phyloP scores from a whole-genome alignment of 768 basidiomycete species.

The Termitomyces sp. region DNA sequence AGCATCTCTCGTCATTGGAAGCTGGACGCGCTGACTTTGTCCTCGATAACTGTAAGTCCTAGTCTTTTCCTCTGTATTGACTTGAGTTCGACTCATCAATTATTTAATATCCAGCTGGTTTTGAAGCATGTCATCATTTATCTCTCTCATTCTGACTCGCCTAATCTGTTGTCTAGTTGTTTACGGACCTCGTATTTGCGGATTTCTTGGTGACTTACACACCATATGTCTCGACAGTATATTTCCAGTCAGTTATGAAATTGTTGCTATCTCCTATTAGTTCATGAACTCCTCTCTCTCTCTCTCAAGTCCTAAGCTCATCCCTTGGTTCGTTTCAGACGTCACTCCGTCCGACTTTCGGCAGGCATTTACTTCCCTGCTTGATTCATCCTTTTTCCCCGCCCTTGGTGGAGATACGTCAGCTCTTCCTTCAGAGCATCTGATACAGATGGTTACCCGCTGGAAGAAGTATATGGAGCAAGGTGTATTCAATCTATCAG shows the following conservation, averaged over 20 bases:
- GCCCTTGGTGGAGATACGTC: constrained; percentile 17
- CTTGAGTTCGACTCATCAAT: background rate
- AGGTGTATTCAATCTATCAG: constrained; percentile 70
- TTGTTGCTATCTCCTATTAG: background rate
- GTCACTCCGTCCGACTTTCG: constrained; percentile 85
- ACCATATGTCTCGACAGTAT: constrained; percentile 71
- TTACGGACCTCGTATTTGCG: constrained; percentile 89
- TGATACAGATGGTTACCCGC: constrained; percentile 57
- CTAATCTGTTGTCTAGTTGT: constrained; percentile 47
- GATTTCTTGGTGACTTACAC: constrained; percentile 91
- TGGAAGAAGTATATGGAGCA: constrained; percentile 69
- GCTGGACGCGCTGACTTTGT: constrained; percentile 74
- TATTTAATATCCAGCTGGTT: constrained; percentile 59
- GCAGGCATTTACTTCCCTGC: constrained; percentile 48
- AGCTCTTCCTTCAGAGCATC: constrained; percentile 24
- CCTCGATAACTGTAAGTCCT: constrained; percentile 75
- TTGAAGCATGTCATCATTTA: constrained; percentile 52
- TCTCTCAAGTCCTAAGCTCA: constrained; percentile 71
- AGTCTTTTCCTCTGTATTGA: background rate
- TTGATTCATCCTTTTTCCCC: constrained; percentile 60
- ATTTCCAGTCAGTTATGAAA: constrained; percentile 72
- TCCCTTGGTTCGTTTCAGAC: constrained; percentile 98
- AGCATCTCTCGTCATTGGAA: constrained; percentile 52
- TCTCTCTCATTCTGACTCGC: background rate
- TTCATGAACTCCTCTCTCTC: background rate